phyloP scores from a whole-genome alignment of 2,329 filamentous ascomycete species.

The Emergomyces pasteurianus region DNA sequence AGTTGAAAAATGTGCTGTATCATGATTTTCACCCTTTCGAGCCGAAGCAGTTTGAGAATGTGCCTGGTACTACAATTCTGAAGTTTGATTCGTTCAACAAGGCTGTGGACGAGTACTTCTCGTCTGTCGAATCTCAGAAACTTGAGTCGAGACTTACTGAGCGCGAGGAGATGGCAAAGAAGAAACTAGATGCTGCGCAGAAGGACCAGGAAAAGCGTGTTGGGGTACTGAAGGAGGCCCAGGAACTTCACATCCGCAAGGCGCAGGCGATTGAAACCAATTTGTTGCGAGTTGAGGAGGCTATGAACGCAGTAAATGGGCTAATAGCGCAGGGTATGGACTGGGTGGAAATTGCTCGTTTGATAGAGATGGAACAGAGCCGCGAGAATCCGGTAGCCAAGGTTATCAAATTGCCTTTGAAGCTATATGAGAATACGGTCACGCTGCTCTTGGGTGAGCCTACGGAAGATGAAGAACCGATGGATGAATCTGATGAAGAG shows the following conservation, averaged over 20 bases:
- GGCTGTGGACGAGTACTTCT: constrained; percentile 94
- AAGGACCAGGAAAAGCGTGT: constrained; percentile 76
- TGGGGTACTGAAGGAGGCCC: constrained; percentile 67
- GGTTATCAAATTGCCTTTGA: constrained; percentile 76
- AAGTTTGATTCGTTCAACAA: constrained; percentile 80
- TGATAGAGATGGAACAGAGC: constrained; percentile 79
- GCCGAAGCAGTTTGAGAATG: constrained; percentile 63
- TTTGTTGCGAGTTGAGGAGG: constrained; percentile 80
- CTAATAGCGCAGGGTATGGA: constrained; percentile 94
- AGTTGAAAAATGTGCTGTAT: constrained; percentile 50
- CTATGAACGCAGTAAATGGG: constrained; percentile 82
- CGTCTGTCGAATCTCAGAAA: constrained; percentile 87
- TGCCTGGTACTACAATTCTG: constrained; percentile 54
- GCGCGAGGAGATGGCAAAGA: constrained; percentile 66
- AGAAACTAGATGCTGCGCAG: constrained; percentile 73
- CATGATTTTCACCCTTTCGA: constrained; percentile 93
- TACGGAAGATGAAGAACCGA: constrained; percentile 52
- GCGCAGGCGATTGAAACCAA: constrained; percentile 87
- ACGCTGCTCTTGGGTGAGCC: constrained; percentile 68
- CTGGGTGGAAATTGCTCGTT: constrained; percentile 79
- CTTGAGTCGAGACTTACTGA: constrained; percentile 74
- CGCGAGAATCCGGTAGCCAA: constrained; percentile 73
- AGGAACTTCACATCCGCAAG: constrained; percentile 74
- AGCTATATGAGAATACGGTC: constrained; percentile 78
- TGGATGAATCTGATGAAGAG: constrained; percentile 41